Base-by-base conservation (phyloP, 1,284 basidiomycete species). In the Ceratobasidium sp. region DNA sequence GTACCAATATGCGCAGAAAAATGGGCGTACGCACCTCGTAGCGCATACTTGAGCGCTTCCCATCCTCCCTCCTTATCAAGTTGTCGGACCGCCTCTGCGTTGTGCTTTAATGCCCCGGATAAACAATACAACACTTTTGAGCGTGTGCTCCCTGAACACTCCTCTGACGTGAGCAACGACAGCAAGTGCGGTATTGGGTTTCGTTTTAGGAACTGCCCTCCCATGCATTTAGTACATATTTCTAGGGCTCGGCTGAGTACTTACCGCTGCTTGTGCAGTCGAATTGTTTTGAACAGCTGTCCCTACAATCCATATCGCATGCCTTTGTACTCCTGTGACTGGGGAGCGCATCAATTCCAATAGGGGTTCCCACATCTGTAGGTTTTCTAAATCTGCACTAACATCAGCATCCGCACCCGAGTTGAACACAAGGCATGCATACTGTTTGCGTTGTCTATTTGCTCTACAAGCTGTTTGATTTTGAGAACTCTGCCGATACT, bases 271-370 rank as follows among this genome's bases (percentile, higher is more conserved):
- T 83, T 99, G 97, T 0, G 96, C 96, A 73, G 93, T 89, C 4
- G 95, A 94, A 82, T 99, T 99, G 84, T 99, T 99, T 84, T 99
- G 97, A 1, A 97, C 86, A 0, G 97, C 96, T 0, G 97, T 99
- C 4, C 97, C 97, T 23, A 95, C 88, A 8, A 98, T 93, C 97
- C 97, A 99, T 14, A 96, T 87, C 0, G 92, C 91, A 77, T 95
- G 92, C 67, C 89, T 87, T 80, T 91, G 92, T 46, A 98, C 89
- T 12, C 87, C 87, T 35, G 90, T 88, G 5, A 92, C 87, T 0
- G 90, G 83, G 3, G 90, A 88, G 0, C 87, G 87, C 46, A 97
- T 84, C 10, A 98, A 87, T 4, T 84, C 82, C 55, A 97, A 90
- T 2, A 99, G 83, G 0, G 94, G 92, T 70, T 90, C 88, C 97